Base-by-base conservation (phyloP, 1,284 basidiomycete species). In the Boletellus sp. region DNA sequence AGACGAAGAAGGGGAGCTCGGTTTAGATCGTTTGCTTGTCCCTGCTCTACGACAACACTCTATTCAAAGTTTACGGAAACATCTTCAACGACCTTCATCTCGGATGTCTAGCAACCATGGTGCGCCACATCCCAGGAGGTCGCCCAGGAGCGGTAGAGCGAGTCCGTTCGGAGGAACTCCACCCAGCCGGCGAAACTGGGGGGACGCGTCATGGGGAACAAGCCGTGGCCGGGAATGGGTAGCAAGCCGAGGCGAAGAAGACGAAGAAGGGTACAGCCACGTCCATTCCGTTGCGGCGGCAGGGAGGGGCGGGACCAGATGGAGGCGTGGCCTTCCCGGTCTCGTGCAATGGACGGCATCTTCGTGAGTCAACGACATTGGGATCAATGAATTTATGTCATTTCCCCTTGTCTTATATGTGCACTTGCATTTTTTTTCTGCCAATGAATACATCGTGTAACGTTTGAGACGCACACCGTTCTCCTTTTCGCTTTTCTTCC, bases 21-120 rank as follows among this genome's bases (percentile, higher is more conserved):
- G 85, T 59, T 74, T 89, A 38, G 81, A 85, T 10, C 75, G 76
- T 35, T 74, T 89, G 51, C 77, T 89, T 35, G 79, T 85, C n/a
- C 84, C 82, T 11, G 76, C 86, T 13, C 85, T 83, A 61, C 74
- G 86, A 32, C 86, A 87, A 61, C 76, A 83, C 52, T 86, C 84
- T 10, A 86, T 86, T 56, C 78, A 74, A 56, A 85, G 83, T 62
- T 67, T 86, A 50, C 73, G 85, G 46, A 79, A 72, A 50, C 83
- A 86, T 57, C 71, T 87, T 8, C 74, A 72, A n/a, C 63, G 61
- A 35, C 36, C 47, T 15, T 46, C 52, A 8, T 38, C 52, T 5
- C 51, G 44, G 8, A n/a, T 45, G 11, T 49, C 47, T 13, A 48
- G 37, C 21, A 42, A 51, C 16, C 57, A 46, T 32, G 53, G 51